Evolutionary conservation across 2,329 filamentous ascomycete genomes (phyloP).

Genomic region (Colletotrichum lini): DNA sequence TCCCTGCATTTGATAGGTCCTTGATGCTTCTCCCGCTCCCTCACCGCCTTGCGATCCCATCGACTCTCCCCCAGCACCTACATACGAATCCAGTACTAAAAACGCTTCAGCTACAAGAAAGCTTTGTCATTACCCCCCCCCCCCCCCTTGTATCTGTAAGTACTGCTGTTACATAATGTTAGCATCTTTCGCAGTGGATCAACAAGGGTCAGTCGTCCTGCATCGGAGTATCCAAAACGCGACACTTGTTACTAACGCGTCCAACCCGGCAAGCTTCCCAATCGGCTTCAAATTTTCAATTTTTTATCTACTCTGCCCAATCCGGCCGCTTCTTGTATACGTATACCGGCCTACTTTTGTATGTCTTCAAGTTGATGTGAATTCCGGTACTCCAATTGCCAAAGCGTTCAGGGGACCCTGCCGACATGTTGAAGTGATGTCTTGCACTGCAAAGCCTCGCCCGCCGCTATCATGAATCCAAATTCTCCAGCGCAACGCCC

Average conservation of each 20-base stretch:
- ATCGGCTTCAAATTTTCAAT: neutral
- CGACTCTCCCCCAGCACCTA: neutral
- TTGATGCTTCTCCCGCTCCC: neutral
- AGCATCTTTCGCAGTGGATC: too few relatives aligned
- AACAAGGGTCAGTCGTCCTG: too few relatives aligned
- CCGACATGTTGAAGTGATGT: slow-evolving; percentile 39
- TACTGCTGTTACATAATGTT: too few relatives aligned
- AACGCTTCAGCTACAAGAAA: neutral
- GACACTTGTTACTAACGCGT: too few relatives aligned
- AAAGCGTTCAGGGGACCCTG: slow-evolving; percentile 18
- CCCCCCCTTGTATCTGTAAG: too few relatives aligned
- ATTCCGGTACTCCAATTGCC: slow-evolving; percentile 26
- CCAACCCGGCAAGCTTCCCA: too few relatives aligned
- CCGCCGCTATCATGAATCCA: slow-evolving; percentile 17
- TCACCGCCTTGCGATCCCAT: slow-evolving; percentile 11
- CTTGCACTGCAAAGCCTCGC: slow-evolving; percentile 11
- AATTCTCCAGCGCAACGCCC: slow-evolving; percentile 26
- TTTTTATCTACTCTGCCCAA: neutral
- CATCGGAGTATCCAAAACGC: too few relatives aligned
- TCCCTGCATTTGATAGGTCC: slow-evolving; percentile 1
- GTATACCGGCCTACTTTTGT: slow-evolving; percentile 8
- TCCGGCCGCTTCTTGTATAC: neutral
- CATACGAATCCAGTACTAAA: neutral
- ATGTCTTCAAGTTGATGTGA: slow-evolving; percentile 40
- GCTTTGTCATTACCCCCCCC: neutral